These are phyloP conservation scores for Raphanus raphanistrum DNA, from an alignment of 345 rosid species.

Conservation along the genomic window DNA sequence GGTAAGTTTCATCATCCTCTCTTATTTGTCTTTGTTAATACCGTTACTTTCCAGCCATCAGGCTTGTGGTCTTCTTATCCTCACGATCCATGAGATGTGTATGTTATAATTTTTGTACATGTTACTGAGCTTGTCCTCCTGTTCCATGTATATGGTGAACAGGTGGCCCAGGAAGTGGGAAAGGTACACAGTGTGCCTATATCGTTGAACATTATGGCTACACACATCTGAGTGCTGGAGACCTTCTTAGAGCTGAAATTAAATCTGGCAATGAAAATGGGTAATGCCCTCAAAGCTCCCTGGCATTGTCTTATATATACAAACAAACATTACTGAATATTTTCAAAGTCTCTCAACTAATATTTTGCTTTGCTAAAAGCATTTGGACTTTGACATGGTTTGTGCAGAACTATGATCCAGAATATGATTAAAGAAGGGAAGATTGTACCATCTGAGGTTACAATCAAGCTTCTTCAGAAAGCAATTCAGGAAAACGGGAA, in stretches of 20 bases:
- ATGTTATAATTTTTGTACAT: neutral
- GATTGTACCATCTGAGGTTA: slow-evolving; percentile 80
- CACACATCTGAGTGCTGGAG: slow-evolving; percentile 91
- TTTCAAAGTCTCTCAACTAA: no score
- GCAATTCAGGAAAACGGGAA: slow-evolving; percentile 63
- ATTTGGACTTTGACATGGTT: neutral
- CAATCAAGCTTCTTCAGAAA: slow-evolving; percentile 77
- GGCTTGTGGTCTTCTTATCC: slow-evolving; percentile 4
- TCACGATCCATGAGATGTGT: slow-evolving; percentile 11
- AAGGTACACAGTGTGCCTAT: slow-evolving; percentile 82
- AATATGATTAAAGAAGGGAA: slow-evolving; percentile 62
- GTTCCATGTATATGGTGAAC: slow-evolving; percentile 25
- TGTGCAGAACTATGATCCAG: slow-evolving; percentile 56
- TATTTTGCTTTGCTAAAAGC: neutral
- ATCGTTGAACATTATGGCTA: slow-evolving; percentile 64
- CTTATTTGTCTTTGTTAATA: neutral
- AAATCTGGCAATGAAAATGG: slow-evolving; percentile 87
- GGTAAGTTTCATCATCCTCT: slow-evolving; percentile 48
- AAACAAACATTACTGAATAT: neutral
- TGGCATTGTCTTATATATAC: neutral
- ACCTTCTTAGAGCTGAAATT: slow-evolving; percentile 76
- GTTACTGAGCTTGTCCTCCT: neutral
- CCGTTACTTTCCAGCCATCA: neutral
- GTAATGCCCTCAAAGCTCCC: slow-evolving; percentile 36
- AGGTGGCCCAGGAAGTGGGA: slow-evolving; percentile 99